Evolutionary conservation across 1,139 yeast species (phyloP), one percentile per base, ranked within the genome.

Genomic region (Pichia sp.): DNA sequence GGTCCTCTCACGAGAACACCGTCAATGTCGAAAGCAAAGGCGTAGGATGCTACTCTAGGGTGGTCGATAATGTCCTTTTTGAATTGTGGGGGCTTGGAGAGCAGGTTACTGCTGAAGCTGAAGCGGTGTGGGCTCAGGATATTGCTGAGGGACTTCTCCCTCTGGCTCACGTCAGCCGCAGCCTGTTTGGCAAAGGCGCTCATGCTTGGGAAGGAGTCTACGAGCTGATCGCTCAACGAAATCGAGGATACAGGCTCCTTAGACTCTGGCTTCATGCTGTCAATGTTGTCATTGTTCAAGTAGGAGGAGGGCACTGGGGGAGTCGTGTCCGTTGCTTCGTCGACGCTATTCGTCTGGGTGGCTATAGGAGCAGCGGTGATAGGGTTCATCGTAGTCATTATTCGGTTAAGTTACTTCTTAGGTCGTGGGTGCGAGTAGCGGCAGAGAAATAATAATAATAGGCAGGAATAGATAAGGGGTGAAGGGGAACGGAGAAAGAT

Each of bases 1-100:
- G 93, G 91, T 16, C 95, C 95, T 59, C 87, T 76, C 61, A 87
- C 83, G 50, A 87, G 79, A 46, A 87, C 95, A 49, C 95, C 95
- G 67, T 87, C 96, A 55, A 87, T 88, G 72, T 87, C 95, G 67
- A 87, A 88, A 50, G 95, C 91, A 73, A 87, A 87, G 1, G 95
- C 95, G 67, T 87, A 87, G 12, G 89, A 83, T 4, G 93, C 93
- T 50, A 87, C 84, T 68, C 91, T 75, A 46, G 73, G 79, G 67
- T 85, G 91, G 66, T 84, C 87, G 62, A 85, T 76, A 20, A 81
- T 77, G 2, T 71, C 60, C 64, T 75, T 80, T 72, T 77, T 80
- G 64, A 76, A 76, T 54, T 83, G 72, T 55, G 74, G 74, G 8
- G 57, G 52, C 10, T 31, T 6, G 3, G 43, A 17, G 9, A 40